Evolutionary conservation across 306 rosid genomes (phyloP).

Genomic region (Inga leiocalycina): DNA sequence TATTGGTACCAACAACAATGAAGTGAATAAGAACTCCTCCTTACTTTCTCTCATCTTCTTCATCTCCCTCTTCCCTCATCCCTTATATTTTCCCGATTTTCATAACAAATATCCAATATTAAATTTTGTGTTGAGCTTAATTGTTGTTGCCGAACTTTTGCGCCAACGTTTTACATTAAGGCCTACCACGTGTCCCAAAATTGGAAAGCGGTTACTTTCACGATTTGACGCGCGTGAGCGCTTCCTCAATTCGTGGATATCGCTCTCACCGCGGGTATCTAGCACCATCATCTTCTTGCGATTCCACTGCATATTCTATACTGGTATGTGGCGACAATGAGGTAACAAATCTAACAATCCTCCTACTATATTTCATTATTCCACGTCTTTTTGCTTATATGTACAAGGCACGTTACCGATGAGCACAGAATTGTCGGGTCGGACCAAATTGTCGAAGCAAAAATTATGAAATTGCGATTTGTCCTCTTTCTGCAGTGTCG

Average conservation of each 20-base stretch:
- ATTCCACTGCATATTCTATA: background rate
- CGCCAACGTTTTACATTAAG: background rate
- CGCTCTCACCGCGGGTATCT: background rate
- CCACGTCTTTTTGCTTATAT: background rate
- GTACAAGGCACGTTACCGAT: background rate
- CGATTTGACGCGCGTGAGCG: background rate
- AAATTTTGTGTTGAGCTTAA: too few relatives aligned
- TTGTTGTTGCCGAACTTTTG: too few relatives aligned
- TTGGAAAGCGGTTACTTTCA: background rate
- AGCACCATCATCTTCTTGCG: background rate
- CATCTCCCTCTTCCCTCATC: too few relatives aligned
- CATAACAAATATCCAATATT: too few relatives aligned
- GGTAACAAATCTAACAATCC: background rate
- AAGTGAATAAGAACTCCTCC: too few relatives aligned
- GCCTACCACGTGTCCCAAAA: background rate
- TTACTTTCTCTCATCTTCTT: too few relatives aligned
- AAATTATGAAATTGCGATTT: background rate
- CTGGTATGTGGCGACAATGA: background rate
- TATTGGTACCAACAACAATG: too few relatives aligned
- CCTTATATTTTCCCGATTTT: too few relatives aligned
- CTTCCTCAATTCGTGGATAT: background rate
- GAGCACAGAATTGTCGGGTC: background rate
- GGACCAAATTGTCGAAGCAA: background rate
- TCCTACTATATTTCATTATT: background rate
- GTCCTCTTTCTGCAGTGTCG: background rate